These are phyloP conservation scores for Phytophthora rubi DNA, from an alignment of 352 stramenopile genomes.

Conservation along the genomic window DNA sequence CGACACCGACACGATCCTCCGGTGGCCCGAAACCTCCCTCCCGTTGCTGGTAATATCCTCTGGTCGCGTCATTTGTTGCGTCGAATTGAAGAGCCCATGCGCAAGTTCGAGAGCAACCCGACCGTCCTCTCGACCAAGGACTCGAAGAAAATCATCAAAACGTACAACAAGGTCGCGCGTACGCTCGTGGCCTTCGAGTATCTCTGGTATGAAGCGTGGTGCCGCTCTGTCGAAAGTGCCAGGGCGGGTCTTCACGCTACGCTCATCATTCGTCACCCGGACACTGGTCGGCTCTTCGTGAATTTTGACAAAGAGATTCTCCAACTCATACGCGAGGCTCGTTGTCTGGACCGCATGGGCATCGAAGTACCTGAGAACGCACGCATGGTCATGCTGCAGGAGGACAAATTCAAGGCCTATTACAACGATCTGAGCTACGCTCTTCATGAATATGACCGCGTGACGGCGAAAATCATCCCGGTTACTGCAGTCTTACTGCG, in stretches of 20 bases:
- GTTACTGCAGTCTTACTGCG: constrained; percentile 59
- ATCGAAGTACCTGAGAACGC: constrained; percentile 87
- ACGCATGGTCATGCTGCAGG: constrained; percentile 85
- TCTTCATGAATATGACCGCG: constrained; percentile 82
- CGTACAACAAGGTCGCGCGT: constrained; percentile 90
- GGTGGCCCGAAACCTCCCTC: constrained; percentile 79
- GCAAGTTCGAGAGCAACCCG: constrained; percentile 86
- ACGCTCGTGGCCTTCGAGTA: constrained; percentile 92
- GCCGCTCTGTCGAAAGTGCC: constrained; percentile 76
- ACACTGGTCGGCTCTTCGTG: constrained; percentile 78
- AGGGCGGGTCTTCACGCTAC: constrained; percentile 82
- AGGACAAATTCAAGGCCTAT: constrained; percentile 90
- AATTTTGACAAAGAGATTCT: constrained; percentile 92
- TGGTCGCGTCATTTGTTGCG: constrained; percentile 86
- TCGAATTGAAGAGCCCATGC: constrained; percentile 90
- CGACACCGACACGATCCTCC: constrained; percentile 85
- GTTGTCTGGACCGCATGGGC: constrained; percentile 83
- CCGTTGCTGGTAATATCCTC: constrained; percentile 87
- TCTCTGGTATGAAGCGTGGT: constrained; percentile 91
- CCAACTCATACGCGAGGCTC: constrained; percentile 87
- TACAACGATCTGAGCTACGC: constrained; percentile 86
- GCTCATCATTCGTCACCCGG: constrained; percentile 84
- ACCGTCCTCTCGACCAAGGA: constrained; percentile 88
- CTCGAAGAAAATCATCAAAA: constrained; percentile 92
- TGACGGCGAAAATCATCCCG: constrained; percentile 78